Base-by-base conservation (phyloP, 1,284 basidiomycete genomes). In the Ceratobasidium sp. region DNA sequence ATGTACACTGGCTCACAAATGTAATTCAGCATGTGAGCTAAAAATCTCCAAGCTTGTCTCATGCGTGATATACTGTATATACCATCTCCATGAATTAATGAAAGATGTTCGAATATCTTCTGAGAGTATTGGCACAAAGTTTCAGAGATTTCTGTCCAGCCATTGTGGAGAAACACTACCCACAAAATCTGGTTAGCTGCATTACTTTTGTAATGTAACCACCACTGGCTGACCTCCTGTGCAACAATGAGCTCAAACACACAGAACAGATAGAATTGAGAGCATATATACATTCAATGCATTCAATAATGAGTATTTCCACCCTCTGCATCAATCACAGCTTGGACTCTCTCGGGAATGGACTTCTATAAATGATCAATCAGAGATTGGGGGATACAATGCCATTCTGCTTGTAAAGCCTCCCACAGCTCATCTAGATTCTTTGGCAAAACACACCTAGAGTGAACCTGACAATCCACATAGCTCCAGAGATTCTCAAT, bases 141-240 rank as follows among this genome's bases (percentile, higher is more conserved):
- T 69, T 56, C 24, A 43, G 13, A 43, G 5, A 24, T 56, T 19
- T 56, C 53, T 13, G 11, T 37, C 43, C 5, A 29, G 51, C 31
- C 16, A 27, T 27, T 31, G 29, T 11, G 13, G 41, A 58, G 53
- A 58, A 69, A 56, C 11, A 46, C 7, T 2, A 4, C 19, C 37
- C 4, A 14, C 39, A 46, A 39, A 14, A 31, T 29, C n/a, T 27
- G 24, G 29, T 53, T 22, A 29, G 34, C 53, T 69, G 66, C 66
- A 69, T 39, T 56, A 69, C 66, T 41, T 69, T 69, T 69, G 66
- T 54, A 58, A 69, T 31, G n/a, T 58, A 27, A 31, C 66, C 24
- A 39, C 29, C 24, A 39, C 24, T 6, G 46, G 22, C 51, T 11
- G 22, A 37, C 19, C 13, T 62, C 22, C 39, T 56, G 24, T 16